These are phyloP conservation scores for Geotrichum reessii DNA, from an alignment of 1,139 yeast species.

Conservation along the genomic window DNA sequence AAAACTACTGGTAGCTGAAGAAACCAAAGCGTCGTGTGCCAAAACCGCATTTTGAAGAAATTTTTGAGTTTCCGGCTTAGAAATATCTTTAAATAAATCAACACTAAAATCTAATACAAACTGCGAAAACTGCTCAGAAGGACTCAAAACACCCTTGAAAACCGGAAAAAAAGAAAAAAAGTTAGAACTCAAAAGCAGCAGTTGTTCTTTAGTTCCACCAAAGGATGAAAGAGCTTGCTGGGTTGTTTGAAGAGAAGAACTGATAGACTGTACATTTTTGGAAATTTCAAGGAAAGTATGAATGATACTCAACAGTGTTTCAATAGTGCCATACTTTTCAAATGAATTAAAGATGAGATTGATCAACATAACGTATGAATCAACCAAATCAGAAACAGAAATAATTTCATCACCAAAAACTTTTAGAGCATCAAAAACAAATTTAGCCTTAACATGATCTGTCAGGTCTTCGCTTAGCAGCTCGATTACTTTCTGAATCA, in stretches of 20 bases:
- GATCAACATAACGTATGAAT: conserved; percentile 4
- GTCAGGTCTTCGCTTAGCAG: background rate
- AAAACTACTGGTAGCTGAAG: background rate
- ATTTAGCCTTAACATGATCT: background rate
- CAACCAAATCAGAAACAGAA: background rate
- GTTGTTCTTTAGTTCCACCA: background rate
- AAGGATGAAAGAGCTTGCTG: conserved; percentile 2
- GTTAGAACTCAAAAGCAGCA: background rate
- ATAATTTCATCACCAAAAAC: conserved; percentile 1
- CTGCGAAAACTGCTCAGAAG: conserved; percentile 10
- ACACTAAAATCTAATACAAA: conserved; percentile 1
- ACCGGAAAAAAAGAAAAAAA: conserved; percentile 6
- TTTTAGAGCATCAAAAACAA: background rate
- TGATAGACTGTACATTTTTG: background rate
- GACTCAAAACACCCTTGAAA: conserved; percentile 1
- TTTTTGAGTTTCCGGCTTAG: background rate
- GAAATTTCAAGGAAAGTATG: background rate
- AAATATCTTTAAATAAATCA: background rate
- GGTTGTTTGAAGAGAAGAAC: background rate
- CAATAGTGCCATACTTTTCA: conserved; percentile 1
- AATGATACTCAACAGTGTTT: background rate
- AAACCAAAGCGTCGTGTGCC: conserved; percentile 11
- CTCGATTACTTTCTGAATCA: background rate
- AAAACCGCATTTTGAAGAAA: conserved; percentile 6
- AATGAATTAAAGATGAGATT: conserved; percentile 3